phyloP scores from a whole-genome alignment of 2,329 filamentous ascomycete genomes.

The Arthrobotrys conoides region DNA sequence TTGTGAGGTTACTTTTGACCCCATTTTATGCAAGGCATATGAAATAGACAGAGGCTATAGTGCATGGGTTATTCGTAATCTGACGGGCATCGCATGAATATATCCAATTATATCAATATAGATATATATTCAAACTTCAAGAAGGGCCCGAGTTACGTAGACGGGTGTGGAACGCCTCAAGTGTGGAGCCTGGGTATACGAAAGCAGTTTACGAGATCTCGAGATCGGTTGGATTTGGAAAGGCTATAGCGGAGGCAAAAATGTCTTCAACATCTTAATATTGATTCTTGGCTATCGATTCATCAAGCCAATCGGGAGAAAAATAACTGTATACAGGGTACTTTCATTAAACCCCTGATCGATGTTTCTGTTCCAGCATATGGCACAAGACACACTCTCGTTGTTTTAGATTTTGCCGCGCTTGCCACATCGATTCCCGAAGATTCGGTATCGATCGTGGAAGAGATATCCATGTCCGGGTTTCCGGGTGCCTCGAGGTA shows the following conservation, averaged over 20 bases:
- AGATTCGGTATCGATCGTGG: not conserved
- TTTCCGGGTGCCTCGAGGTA: not conserved
- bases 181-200: not conserved
- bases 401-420: conserved; percentile 9
- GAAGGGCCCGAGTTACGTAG: too few species aligned
- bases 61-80: not conserved
- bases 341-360: conserved; percentile 1
- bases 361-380: not conserved
- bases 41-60: not conserved
- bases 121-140: too few species aligned
- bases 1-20: not conserved
- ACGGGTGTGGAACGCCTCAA: not conserved
- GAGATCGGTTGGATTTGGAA: not conserved
- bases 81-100: not conserved
- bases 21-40: too few species aligned
- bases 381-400: not conserved
- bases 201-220: not conserved
- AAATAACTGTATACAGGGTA: not conserved
- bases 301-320: conserved; percentile 10
- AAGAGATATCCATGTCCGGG: not conserved
- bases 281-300: not conserved
- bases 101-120: too few species aligned
- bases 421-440: not conserved
- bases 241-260: not conserved
- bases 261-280: not conserved